A percentile compares a stretch with the other conserved stretches of the same genome.
Conservation (phyloP, 225 moss, liverwort and hornwort species). For the Takakia lepidozioides region DNA sequence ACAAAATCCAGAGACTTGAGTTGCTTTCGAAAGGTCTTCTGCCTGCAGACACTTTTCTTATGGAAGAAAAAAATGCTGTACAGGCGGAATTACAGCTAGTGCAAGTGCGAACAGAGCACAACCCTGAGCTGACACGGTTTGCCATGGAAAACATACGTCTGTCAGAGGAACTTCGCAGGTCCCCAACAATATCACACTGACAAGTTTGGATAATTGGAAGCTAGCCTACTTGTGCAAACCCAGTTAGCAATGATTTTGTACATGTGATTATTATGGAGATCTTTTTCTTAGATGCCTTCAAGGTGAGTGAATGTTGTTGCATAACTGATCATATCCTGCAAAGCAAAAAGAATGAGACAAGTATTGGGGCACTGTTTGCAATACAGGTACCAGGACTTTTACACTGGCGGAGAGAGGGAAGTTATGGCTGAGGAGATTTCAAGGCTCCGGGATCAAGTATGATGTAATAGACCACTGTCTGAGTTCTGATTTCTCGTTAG, state of each 20-base stretch:
- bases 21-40: conserved; percentile 32
- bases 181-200: no score
- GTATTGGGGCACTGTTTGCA: no score
- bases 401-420: conserved; percentile 27
- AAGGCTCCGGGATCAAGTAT: conserved; percentile 35
- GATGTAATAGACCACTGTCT: no score
- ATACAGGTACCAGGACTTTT: conserved; percentile 30
- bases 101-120: conserved; percentile 41
- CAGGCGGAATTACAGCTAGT: conserved; percentile 54
- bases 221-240: no score
- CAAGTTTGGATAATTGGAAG: no score
- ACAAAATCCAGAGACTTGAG: conserved; percentile 70
- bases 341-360: no score
- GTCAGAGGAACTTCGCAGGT: conserved; percentile 74
- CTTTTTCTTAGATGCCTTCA: no score
- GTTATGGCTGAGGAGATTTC: conserved; percentile 34
- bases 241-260: no score
- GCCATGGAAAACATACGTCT: conserved; percentile 75
- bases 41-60: conserved; percentile 32
- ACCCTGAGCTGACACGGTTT: conserved; percentile 74
- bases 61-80: conserved; percentile 49
- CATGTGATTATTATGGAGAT: no score
- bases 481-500: no score
- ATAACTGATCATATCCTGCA: no score
- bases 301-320: no score